phyloP scores from a whole-genome alignment of 495 filamentous ascomycete species.

The Neurospora sp. region DNA sequence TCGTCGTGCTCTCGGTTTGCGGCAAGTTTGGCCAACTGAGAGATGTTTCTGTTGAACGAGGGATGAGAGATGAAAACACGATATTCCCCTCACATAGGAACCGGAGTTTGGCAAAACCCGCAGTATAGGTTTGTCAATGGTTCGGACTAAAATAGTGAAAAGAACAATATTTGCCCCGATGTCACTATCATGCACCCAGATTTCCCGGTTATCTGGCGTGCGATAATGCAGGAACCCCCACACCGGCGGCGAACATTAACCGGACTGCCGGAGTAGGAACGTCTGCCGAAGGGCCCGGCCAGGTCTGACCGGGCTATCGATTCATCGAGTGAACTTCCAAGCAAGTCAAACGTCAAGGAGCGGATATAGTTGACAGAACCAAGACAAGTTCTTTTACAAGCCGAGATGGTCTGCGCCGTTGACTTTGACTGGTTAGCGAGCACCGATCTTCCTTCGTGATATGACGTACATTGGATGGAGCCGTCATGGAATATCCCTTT shows the following conservation, averaged over 20 bases:
- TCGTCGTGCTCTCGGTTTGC: background rate
- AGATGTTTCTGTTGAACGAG: too few relatives aligned
- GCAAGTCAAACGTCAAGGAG: background rate
- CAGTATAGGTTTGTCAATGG: background rate
- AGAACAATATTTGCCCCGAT: background rate
- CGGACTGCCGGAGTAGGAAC: background rate
- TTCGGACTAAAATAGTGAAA: background rate
- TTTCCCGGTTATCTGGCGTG: background rate
- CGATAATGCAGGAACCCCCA: background rate
- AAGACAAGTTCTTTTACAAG: background rate
- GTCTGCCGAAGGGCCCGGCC: background rate
- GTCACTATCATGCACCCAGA: background rate
- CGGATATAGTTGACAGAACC: background rate
- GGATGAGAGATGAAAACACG: background rate
- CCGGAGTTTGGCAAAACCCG: background rate
- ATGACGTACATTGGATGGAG: background rate
- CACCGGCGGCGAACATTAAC: background rate
- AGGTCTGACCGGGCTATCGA: background rate
- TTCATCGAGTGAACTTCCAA: background rate
- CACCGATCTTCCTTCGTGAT: background rate
- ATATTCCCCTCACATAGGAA: background rate
- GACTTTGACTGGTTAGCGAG: background rate
- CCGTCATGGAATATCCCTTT: background rate
- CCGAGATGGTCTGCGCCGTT: background rate
- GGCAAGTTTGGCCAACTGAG: background rate